Percentiles rank a stretch among this genome's conserved stretches.
phyloP scores from a whole-genome alignment of 2,329 filamentous ascomycete genomes.

The Penicillium sp. region DNA sequence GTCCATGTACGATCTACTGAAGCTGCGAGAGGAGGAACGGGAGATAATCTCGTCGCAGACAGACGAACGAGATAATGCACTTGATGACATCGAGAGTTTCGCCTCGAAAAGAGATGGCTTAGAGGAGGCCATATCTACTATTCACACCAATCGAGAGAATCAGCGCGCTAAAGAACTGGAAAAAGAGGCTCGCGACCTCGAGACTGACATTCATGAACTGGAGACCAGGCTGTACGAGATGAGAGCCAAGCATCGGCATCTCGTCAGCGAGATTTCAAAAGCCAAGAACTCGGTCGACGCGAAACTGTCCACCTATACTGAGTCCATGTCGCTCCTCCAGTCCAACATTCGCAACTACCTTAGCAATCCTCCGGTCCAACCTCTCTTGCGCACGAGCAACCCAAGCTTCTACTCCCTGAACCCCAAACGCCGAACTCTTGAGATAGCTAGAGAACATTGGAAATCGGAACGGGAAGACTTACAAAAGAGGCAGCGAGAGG shows the following conservation, averaged over 20 bases:
- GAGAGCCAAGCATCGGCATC: conserved; percentile 50
- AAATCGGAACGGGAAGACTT: conserved; percentile 46
- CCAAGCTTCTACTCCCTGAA: conserved; percentile 50
- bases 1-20: conserved; percentile 53
- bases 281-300: conserved; percentile 55
- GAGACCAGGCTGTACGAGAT: conserved; percentile 54
- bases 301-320: conserved; percentile 55
- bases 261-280: conserved; percentile 50
- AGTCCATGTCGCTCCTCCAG: conserved; percentile 52
- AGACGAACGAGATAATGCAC: conserved; percentile 42
- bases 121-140: conserved; percentile 47
- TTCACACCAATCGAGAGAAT: conserved; percentile 45
- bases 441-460: conserved; percentile 57
- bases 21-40: conserved; percentile 54
- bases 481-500: conserved; percentile 41
- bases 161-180: conserved; percentile 44
- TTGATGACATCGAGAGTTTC: conserved; percentile 51
- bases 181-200: conserved; percentile 49
- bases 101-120: conserved; percentile 48
- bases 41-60: conserved; percentile 46
- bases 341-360: conserved; percentile 52
- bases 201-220: conserved; percentile 53
- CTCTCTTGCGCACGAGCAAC: conserved; percentile 30
- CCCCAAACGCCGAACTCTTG: conserved; percentile 54
- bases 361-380: conserved; percentile 41